Conservation (phyloP, 805 yeast genomes). For the Metschnikowia aberdeeniae region DNA sequence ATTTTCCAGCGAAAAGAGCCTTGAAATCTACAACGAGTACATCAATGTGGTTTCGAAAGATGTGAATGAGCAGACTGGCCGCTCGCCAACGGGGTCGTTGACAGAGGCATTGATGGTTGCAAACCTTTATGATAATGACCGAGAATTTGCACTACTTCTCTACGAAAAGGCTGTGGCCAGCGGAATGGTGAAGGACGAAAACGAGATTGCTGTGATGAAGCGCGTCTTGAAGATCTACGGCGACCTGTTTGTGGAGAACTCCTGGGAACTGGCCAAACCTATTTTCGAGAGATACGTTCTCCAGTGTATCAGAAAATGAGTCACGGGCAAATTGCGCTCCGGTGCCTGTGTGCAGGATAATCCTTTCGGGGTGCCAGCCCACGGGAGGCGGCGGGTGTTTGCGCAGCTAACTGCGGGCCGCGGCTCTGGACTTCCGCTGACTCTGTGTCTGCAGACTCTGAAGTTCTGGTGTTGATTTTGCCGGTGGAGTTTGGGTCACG, state of each 20-base stretch:
- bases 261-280: conserved; percentile 28
- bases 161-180: conserved; percentile 45
- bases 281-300: conserved; percentile 29
- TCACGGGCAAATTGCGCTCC: background rate
- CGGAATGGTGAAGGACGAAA: conserved; percentile 33
- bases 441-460: too few species aligned
- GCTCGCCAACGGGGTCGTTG: conserved; percentile 42
- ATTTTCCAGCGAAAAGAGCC: conserved; percentile 35
- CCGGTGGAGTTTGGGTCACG: background rate
- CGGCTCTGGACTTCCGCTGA: too few species aligned
- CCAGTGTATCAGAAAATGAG: conserved; percentile 7
- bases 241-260: conserved; percentile 39
- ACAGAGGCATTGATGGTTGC: conserved; percentile 47
- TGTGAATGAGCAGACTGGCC: conserved; percentile 22
- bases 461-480: too few species aligned
- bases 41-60: conserved; percentile 34
- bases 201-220: conserved; percentile 40
- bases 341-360: background rate
- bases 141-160: conserved; percentile 51
- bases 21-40: conserved; percentile 44
- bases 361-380: background rate
- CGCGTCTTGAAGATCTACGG: conserved; percentile 46
- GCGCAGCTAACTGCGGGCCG: too few species aligned
- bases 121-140: conserved; percentile 41
- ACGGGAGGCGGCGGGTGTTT: too few species aligned